Evolutionary conservation across 2,329 filamentous ascomycete genomes (phyloP).

Genomic region (Endoconidiophora polonica): DNA sequence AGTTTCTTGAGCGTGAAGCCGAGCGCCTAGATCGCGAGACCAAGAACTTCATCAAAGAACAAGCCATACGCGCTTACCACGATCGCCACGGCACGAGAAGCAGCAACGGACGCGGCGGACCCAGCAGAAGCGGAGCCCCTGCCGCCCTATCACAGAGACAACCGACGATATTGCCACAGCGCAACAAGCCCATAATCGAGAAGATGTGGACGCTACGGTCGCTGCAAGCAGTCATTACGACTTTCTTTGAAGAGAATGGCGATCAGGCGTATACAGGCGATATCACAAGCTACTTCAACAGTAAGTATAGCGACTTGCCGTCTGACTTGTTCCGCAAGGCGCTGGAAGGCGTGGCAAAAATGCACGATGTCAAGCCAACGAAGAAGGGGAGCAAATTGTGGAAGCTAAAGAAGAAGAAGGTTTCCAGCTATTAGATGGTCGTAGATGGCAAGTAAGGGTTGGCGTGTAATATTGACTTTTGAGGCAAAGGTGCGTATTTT

Average conservation of each 20-base stretch:
- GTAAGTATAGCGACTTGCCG: constrained; percentile 10
- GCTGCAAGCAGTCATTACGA: constrained; percentile 8
- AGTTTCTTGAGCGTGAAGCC: constrained; percentile 57
- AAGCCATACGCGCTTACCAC: constrained; percentile 47
- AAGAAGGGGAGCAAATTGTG: constrained; percentile 37
- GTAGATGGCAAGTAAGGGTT: neutral
- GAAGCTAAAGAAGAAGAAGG: constrained; percentile 25
- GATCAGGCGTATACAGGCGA: constrained; percentile 54
- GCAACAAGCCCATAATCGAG: constrained; percentile 24
- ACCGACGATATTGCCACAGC: no score
- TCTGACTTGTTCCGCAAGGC: constrained; percentile 52
- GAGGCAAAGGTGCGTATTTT: neutral
- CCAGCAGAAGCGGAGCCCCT: constrained; percentile 24
- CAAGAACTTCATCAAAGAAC: constrained; percentile 10
- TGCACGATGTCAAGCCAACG: constrained; percentile 34
- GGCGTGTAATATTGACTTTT: neutral
- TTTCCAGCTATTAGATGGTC: no score
- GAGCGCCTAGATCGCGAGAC: constrained; percentile 13
- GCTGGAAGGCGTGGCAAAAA: constrained; percentile 55
- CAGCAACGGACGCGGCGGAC: constrained; percentile 49
- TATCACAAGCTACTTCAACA: constrained; percentile 13
- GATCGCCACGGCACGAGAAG: constrained; percentile 42
- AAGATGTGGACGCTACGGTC: constrained; percentile 9
- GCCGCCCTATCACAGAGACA: constrained; percentile 29
- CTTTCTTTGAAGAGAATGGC: constrained; percentile 62